A percentile compares a stretch with the other conserved stretches of the same genome.
Evolutionary conservation across 2,329 filamentous ascomycete genomes (phyloP).

Genomic region (Rhinocladiella similis): DNA sequence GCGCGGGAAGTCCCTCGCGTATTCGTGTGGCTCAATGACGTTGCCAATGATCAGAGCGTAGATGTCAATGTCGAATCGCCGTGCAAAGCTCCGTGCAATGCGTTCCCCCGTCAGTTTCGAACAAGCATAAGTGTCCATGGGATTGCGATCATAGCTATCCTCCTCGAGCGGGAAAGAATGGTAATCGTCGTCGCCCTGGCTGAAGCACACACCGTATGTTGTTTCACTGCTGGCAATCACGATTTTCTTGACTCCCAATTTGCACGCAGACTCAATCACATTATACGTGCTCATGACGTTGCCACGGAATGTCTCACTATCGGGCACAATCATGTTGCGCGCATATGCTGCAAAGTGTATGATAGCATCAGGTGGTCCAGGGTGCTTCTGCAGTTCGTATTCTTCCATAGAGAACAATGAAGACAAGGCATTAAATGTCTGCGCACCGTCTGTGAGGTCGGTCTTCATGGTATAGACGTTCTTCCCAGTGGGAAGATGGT

Average conservation of each 20-base stretch:
- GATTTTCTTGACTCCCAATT: slow-evolving; percentile 62
- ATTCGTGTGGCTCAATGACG: slow-evolving; percentile 63
- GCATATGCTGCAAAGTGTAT: slow-evolving; percentile 64
- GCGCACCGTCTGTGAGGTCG: slow-evolving; percentile 56
- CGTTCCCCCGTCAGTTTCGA: slow-evolving; percentile 61
- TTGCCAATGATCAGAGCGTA: slow-evolving; percentile 63
- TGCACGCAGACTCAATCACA: slow-evolving; percentile 63
- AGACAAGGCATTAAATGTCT: slow-evolving; percentile 58
- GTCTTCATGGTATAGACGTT: slow-evolving; percentile 56
- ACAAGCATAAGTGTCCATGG: slow-evolving; percentile 63
- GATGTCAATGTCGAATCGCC: slow-evolving; percentile 57
- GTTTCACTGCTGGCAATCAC: slow-evolving; percentile 61
- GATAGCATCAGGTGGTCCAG: slow-evolving; percentile 56
- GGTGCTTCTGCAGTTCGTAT: slow-evolving; percentile 45
- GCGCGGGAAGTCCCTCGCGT: slow-evolving; percentile 53
- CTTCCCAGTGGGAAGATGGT: slow-evolving; percentile 38
- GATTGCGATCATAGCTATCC: slow-evolving; percentile 55
- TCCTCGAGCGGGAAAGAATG: slow-evolving; percentile 61
- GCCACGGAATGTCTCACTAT: slow-evolving; percentile 58
- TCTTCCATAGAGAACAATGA: slow-evolving; percentile 57
- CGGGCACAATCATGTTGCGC: slow-evolving; percentile 61
- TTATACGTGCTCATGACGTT: slow-evolving; percentile 62
- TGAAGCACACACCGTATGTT: slow-evolving; percentile 63
- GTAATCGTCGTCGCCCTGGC: slow-evolving; percentile 59
- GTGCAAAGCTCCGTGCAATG: slow-evolving; percentile 57